Conservation (phyloP, 768 basidiomycete species). For the Termitomyces sp. region DNA sequence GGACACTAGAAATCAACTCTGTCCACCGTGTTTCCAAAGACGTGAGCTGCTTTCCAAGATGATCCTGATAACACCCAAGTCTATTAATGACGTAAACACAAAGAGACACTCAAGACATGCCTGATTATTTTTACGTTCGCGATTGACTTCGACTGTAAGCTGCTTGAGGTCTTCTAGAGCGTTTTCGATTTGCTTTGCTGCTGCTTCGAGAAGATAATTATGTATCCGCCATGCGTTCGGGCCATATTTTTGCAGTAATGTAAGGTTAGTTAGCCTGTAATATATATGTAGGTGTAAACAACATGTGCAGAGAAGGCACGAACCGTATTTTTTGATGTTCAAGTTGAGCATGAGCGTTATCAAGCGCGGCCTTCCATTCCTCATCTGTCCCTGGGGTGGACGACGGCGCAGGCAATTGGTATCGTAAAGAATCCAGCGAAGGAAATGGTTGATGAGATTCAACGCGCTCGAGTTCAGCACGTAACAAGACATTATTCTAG, state of each 20-base stretch:
- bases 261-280: conserved; percentile 73
- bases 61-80: conserved; percentile 43
- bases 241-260: conserved; percentile 80
- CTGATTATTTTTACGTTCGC: conserved; percentile 83
- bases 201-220: conserved; percentile 81
- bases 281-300: background rate
- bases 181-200: conserved; percentile 65
- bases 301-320: conserved; percentile 10
- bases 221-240: conserved; percentile 89
- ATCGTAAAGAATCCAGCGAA: conserved; percentile 64
- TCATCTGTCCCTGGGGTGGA: conserved; percentile 60
- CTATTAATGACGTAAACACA: background rate
- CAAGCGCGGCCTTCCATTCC: conserved; percentile 69
- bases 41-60: conserved; percentile 72
- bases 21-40: conserved; percentile 88
- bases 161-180: conserved; percentile 75
- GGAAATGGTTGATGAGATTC: conserved; percentile 60
- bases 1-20: conserved; percentile 80
- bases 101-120: conserved; percentile 28
- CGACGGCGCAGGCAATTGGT: conserved; percentile 67
- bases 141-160: conserved; percentile 78
- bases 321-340: conserved; percentile 83
- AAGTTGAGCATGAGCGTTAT: conserved; percentile 76
- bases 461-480: conserved; percentile 71
- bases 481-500: conserved; percentile 64